Base-by-base conservation (phyloP, 2,329 filamentous ascomycete species). In the Talaromyces sp. region DNA sequence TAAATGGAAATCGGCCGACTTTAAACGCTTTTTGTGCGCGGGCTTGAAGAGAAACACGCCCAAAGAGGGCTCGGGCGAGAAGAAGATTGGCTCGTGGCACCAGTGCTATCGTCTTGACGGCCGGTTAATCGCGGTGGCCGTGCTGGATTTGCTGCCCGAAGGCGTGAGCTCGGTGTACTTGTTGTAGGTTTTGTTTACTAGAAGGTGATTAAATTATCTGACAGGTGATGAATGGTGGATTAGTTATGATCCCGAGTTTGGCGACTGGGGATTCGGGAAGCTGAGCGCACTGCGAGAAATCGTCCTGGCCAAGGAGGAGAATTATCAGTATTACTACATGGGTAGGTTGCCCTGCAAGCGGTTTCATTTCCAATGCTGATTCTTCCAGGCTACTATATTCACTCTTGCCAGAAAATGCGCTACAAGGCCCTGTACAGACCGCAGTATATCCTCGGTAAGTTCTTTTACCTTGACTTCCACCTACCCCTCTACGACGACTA, bases 281-380 rank as follows among this genome's bases (percentile, higher is more conserved):
- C 70, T 88, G 55, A 85, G 83, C 64, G 86, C 85, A 5, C 71
- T 88, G 66, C 77, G 84, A 58, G 86, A 88, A 69, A 82, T 85
- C 28, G 78, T 80, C 0, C 75, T 88, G 28, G 78, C 84, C 0
- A 64, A 81, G 1, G 84, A 88, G 66, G 79, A 75, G 4, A 75
- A 74, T 0, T 87, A 88, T 65, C 69, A 80, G 59, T 86, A 83
- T 71, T 88, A 88, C 70, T 88, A 88, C 73, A 88, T 88, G 86
- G 86, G 79, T 81, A 66, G 15, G 72, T 64, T 11, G 5, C 9
- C 3, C 22, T 10, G 51, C 13, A 27, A 28, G 22, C 4, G 17
- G 7, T 27, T 49, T 27, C 13, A 22, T 30, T n/a, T 52, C n/a
- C n/a, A 28, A 4, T 55, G 39, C n/a, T 39, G 36, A 64, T n/a